These are phyloP conservation scores for Linanthus parryae DNA, from an alignment of 148 eudicot genomes.

Conservation along the genomic window DNA sequence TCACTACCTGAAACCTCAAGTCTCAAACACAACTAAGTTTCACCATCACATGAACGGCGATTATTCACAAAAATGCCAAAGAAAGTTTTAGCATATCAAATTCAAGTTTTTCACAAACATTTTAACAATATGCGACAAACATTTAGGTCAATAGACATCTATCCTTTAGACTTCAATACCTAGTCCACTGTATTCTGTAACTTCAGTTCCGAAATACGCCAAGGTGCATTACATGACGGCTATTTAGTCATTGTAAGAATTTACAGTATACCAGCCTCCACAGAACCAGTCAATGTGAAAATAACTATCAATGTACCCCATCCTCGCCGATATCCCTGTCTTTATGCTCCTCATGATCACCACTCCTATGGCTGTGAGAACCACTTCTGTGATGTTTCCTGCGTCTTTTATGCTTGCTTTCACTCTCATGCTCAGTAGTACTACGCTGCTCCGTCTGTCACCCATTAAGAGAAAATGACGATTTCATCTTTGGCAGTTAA, in stretches of 20 bases:
- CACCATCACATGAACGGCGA: too few relatives aligned
- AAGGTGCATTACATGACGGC: background rate
- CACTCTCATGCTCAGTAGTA: conserved; percentile 47
- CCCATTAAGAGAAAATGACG: background rate
- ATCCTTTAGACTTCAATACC: background rate
- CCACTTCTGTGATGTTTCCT: conserved; percentile 58
- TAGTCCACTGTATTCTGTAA: too few relatives aligned
- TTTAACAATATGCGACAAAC: background rate
- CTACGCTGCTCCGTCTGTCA: conserved; percentile 34
- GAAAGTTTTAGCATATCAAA: too few relatives aligned
- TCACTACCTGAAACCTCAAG: too few relatives aligned
- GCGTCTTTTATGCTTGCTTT: conserved; percentile 58
- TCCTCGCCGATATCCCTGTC: conserved; percentile 61
- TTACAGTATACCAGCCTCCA: background rate
- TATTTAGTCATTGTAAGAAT: background rate
- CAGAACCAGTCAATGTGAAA: background rate
- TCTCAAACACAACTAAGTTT: too few relatives aligned
- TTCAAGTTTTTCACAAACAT: too few relatives aligned
- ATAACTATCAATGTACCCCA: conserved; percentile 27
- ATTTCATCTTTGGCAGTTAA: background rate
- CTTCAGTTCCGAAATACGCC: too few relatives aligned
- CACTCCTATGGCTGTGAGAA: conserved; percentile 36
- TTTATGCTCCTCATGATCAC: conserved; percentile 46
- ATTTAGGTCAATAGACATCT: background rate
- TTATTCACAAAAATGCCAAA: too few relatives aligned